Conservation (phyloP, 441 rosid species). For the Aquilaria agallochum region DNA sequence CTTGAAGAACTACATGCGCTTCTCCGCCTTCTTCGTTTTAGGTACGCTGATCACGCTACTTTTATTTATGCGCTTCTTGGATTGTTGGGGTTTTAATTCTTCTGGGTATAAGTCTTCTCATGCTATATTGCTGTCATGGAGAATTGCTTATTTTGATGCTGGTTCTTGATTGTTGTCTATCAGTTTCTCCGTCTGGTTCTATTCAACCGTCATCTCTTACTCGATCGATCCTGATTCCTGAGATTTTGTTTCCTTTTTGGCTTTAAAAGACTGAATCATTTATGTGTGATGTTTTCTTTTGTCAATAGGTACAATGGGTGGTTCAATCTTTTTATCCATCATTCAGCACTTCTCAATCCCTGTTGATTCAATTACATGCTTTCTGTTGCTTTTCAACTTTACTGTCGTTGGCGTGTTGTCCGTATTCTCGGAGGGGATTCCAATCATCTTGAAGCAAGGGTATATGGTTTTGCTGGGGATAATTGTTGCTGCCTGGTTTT, state of each 20-base stretch:
- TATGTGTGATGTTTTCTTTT: conserved; percentile 4
- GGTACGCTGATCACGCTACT: conserved; percentile 27
- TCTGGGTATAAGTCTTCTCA: too few relatives aligned
- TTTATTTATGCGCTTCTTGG: too few relatives aligned
- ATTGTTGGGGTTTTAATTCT: too few relatives aligned
- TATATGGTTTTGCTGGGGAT: conserved; percentile 91
- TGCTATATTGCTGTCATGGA: too few relatives aligned
- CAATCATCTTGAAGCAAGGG: conserved; percentile 72
- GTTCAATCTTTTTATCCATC: conserved; percentile 73
- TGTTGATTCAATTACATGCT: conserved; percentile 72
- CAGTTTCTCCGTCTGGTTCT: too few relatives aligned
- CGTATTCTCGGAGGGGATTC: conserved; percentile 71
- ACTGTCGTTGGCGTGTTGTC: conserved; percentile 79
- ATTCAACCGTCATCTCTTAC: too few relatives aligned
- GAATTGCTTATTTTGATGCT: neutral
- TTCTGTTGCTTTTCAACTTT: conserved; percentile 73
- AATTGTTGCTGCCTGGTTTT: conserved; percentile 89
- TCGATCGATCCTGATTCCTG: too few relatives aligned
- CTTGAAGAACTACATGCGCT: conserved; percentile 92
- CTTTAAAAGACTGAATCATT: neutral
- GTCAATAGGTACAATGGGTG: conserved; percentile 79
- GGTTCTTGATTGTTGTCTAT: neutral
- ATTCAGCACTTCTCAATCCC: conserved; percentile 84
- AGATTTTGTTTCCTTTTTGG: neutral
- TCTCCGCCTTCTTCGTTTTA: conserved; percentile 82